phyloP scores from a whole-genome alignment of 805 yeast genomes.

The Schwanniomyces vanrijiae region DNA sequence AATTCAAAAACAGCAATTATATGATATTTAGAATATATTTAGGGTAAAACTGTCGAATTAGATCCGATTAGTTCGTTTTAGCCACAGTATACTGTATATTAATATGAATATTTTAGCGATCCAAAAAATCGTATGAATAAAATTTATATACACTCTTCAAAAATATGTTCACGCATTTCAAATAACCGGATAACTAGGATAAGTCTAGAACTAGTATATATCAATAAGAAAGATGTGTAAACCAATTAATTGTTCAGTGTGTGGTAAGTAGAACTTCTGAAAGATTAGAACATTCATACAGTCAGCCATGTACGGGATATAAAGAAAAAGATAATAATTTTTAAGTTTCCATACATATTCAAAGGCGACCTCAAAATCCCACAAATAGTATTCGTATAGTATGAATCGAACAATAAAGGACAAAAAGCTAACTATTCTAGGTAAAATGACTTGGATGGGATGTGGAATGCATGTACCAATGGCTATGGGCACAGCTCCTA shows the following conservation, averaged over 20 bases:
- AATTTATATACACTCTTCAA: not conserved
- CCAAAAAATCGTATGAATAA: not conserved
- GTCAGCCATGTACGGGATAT: no score
- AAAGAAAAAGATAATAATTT: no score
- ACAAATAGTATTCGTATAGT: no score
- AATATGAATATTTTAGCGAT: not conserved
- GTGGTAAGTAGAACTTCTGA: slow-evolving; percentile 17
- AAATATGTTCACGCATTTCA: not conserved
- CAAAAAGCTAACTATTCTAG: not conserved
- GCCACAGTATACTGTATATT: no score
- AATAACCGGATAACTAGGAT: slow-evolving; percentile 5
- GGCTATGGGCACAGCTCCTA: slow-evolving; percentile 38
- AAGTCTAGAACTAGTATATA: not conserved
- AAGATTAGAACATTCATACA: not conserved
- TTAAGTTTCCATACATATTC: no score
- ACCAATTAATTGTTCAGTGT: slow-evolving; percentile 30
- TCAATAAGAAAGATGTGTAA: slow-evolving; percentile 26
- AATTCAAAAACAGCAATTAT: no score
- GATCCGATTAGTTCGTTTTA: no score
- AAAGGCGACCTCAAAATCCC: no score
- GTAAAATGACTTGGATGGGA: slow-evolving; percentile 40
- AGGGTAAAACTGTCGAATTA: no score
- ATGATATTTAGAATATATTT: no score
- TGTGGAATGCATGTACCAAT: slow-evolving; percentile 45
- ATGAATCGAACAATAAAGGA: not conserved